Conservation (phyloP, 306 rosid species). For the Pyrus bretschneideri region DNA sequence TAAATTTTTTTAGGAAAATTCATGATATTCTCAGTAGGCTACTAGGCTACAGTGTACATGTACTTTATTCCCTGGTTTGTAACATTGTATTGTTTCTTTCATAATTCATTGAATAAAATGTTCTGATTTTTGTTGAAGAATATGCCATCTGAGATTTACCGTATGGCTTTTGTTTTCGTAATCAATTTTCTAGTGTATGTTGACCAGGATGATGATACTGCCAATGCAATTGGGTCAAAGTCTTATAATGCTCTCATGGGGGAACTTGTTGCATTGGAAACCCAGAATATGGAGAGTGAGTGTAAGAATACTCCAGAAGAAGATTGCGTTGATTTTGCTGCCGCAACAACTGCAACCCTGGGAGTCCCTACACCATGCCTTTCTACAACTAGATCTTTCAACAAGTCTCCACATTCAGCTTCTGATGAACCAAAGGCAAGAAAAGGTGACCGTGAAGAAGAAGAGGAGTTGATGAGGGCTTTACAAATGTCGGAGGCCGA, state of each 20-base stretch:
- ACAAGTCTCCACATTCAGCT: constrained; percentile 58
- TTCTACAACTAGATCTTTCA: constrained; percentile 70
- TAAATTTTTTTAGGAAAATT: not conserved
- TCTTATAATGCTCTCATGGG: constrained; percentile 86
- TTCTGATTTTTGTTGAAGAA: not conserved
- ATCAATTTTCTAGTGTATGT: constrained; percentile 18
- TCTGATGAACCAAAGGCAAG: constrained; percentile 38
- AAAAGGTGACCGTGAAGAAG: constrained; percentile 94
- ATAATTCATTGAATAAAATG: not conserved
- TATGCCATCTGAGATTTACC: constrained; percentile 3
- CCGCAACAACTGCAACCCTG: constrained; percentile 94
- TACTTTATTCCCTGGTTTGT: not conserved
- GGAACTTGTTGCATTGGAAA: constrained; percentile 94
- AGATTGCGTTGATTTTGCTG: constrained; percentile 89
- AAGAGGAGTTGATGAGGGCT: constrained; percentile 64
- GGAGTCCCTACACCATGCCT: constrained; percentile 96
- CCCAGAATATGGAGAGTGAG: constrained; percentile 41
- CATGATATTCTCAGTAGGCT: not conserved
- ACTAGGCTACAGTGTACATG: not conserved
- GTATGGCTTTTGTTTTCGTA: constrained; percentile 23
- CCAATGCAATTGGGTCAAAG: constrained; percentile 74
- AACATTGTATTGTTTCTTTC: not conserved
- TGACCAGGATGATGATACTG: constrained; percentile 61
- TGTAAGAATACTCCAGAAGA: constrained; percentile 52
- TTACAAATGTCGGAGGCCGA: constrained; percentile 58